Evolutionary conservation across 257 asterid genomes (phyloP).

Genomic region (Ehretia macrophylla): DNA sequence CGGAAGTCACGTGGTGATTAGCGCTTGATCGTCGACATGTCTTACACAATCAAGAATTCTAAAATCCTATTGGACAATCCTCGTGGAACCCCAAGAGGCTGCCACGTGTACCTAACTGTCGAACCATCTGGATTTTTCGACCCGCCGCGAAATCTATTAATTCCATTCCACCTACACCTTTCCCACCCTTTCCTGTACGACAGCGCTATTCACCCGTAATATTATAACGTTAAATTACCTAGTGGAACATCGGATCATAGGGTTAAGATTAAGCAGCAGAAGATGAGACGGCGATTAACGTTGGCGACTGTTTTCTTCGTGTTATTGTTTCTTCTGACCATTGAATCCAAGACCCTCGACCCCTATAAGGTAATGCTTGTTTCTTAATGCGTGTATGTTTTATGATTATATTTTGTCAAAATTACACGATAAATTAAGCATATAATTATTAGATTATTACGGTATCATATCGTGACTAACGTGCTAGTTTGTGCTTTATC

Average conservation of each 20-base stretch:
- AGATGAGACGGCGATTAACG: slow-evolving; percentile 36
- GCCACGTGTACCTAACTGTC: slow-evolving; percentile 32
- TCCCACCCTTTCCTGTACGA: background rate
- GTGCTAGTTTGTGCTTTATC: too few species aligned
- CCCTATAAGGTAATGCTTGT: slow-evolving; percentile 55
- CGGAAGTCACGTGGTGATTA: background rate
- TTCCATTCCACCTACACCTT: background rate
- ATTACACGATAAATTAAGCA: background rate
- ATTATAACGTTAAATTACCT: background rate
- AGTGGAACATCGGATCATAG: background rate
- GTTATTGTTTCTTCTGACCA: slow-evolving; percentile 23
- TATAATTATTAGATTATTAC: too few species aligned
- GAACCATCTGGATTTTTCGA: slow-evolving; percentile 36
- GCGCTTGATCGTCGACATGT: background rate
- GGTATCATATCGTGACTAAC: too few species aligned
- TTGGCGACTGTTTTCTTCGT: slow-evolving; percentile 25
- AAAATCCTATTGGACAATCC: slow-evolving; percentile 17
- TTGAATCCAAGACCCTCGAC: slow-evolving; percentile 55
- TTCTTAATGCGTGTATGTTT: background rate
- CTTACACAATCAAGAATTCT: slow-evolving; percentile 3
- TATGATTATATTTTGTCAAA: background rate
- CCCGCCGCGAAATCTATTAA: slow-evolving; percentile 26
- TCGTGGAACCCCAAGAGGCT: slow-evolving; percentile 34
- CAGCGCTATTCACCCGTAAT: background rate
- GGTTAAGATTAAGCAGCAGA: background rate